These are phyloP conservation scores for Leishmania tarentolae DNA, from an alignment of 208 protist species.

Conservation along the genomic window DNA sequence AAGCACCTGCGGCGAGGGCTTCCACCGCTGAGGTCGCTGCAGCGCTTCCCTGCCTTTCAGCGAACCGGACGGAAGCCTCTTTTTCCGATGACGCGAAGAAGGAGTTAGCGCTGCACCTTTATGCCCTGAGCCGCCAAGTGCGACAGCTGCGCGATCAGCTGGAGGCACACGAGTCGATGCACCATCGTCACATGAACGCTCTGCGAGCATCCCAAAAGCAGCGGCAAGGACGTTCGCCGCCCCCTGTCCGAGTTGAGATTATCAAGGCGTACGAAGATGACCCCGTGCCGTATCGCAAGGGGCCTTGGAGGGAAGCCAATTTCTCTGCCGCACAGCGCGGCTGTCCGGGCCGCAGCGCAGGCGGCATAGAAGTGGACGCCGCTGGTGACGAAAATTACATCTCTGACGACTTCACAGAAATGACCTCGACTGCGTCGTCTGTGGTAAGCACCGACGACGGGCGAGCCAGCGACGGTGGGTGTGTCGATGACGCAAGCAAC, in stretches of 20 bases:
- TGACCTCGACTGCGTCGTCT: constrained; percentile 6
- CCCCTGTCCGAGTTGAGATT: constrained; percentile 49
- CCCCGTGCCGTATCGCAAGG: constrained; percentile 60
- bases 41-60: background rate
- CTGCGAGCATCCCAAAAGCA: background rate
- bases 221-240: background rate
- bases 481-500: constrained; percentile 1
- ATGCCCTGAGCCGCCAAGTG: constrained; percentile 56
- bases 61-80: background rate
- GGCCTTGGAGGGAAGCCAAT: constrained; percentile 35
- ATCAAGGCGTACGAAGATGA: constrained; percentile 56
- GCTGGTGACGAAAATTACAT: constrained; percentile 14
- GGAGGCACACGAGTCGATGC: constrained; percentile 31
- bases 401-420: constrained; percentile 18
- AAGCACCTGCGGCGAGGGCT: background rate
- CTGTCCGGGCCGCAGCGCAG: background rate
- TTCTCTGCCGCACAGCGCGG: constrained; percentile 9
- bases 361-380: background rate
- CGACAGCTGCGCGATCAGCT: constrained; percentile 32
- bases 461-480: background rate
- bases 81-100: constrained; percentile 37
- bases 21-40: background rate
- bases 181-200: constrained; percentile 20
- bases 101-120: constrained; percentile 67
- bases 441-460: constrained; percentile 2